These are phyloP conservation scores for Cadophora sp. DNA, from an alignment of 2,329 filamentous ascomycete species.

Conservation along the genomic window DNA sequence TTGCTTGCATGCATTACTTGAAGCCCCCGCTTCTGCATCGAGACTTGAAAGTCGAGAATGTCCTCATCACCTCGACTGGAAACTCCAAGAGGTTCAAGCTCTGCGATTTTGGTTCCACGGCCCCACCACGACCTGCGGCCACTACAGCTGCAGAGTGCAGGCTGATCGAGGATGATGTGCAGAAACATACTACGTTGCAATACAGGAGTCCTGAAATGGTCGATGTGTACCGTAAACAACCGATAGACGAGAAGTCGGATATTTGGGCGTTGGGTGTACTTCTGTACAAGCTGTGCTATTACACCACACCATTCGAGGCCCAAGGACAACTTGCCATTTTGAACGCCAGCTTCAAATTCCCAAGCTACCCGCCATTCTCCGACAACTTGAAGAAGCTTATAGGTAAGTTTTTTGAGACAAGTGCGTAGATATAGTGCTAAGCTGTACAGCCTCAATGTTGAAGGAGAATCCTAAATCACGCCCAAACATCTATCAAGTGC, in stretches of 20 bases:
- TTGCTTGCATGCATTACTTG: constrained; percentile 99
- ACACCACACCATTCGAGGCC: constrained; percentile 98
- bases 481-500: constrained; percentile 93
- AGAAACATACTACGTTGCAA: constrained; percentile 95
- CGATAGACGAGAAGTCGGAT: constrained; percentile 98
- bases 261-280: constrained; percentile 95
- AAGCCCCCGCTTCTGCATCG: constrained; percentile 91
- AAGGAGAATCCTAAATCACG: constrained; percentile 77
- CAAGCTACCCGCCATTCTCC: constrained; percentile 86
- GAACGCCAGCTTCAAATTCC: constrained; percentile 93
- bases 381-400: constrained; percentile 89
- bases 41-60: constrained; percentile 97
- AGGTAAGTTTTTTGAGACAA: constrained; percentile 59
- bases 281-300: constrained; percentile 98
- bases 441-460: constrained; percentile 78
- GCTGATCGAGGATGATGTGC: constrained; percentile 94
- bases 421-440: constrained; percentile 27
- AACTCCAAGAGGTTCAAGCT: constrained; percentile 86
- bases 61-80: constrained; percentile 74
- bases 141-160: constrained; percentile 88
- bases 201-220: constrained; percentile 99
- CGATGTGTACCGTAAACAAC: constrained; percentile 94
- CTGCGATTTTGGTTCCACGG: constrained; percentile 96
- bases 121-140: constrained; percentile 82
- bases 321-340: constrained; percentile 97